Evolutionary conservation across 768 basidiomycete species (phyloP).

Genomic region (Mycena latifolia): DNA sequence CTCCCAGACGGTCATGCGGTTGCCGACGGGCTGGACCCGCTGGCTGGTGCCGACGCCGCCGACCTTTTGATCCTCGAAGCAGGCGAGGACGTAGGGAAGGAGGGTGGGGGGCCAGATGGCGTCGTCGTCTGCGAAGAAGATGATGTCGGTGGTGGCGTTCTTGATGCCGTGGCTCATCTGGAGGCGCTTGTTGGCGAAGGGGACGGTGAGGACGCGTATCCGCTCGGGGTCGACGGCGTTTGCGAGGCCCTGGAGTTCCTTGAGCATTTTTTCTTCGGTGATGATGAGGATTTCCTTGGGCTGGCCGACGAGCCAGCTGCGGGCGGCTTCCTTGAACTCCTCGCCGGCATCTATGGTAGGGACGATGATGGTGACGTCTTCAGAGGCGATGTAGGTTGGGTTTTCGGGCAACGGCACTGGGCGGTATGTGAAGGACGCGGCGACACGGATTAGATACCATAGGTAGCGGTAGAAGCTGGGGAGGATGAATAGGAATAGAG

Average conservation of each 20-base stretch:
- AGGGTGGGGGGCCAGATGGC: constrained; percentile 96
- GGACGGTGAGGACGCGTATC: constrained; percentile 90
- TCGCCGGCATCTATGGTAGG: constrained; percentile 97
- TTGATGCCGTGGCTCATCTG: constrained; percentile 96
- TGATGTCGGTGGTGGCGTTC: constrained; percentile 92
- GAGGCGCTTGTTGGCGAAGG: constrained; percentile 93
- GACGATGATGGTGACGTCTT: constrained; percentile 97
- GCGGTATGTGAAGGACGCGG: constrained; percentile 83
- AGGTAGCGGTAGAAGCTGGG: constrained; percentile 92
- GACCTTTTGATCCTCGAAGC: constrained; percentile 94
- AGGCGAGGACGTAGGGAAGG: constrained; percentile 89
- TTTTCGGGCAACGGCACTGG: constrained; percentile 93
- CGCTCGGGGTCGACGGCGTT: constrained; percentile 86
- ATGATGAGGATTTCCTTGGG: constrained; percentile 84
- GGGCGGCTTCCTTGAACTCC: constrained; percentile 94
- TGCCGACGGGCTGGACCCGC: constrained; percentile 85
- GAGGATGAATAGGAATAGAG: background rate
- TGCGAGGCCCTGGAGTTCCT: constrained; percentile 90
- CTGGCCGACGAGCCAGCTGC: constrained; percentile 92
- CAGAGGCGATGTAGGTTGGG: constrained; percentile 89
- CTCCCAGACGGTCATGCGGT: constrained; percentile 93
- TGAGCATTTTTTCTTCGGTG: constrained; percentile 91
- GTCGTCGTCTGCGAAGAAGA: constrained; percentile 95
- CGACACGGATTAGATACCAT: constrained; percentile 90
- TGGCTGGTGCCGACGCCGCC: constrained; percentile 95